Percentiles rank a stretch among this genome's conserved stretches.
phyloP scores from a whole-genome alignment of 2,329 filamentous ascomycete genomes.

The Coniochaeta sp. region DNA sequence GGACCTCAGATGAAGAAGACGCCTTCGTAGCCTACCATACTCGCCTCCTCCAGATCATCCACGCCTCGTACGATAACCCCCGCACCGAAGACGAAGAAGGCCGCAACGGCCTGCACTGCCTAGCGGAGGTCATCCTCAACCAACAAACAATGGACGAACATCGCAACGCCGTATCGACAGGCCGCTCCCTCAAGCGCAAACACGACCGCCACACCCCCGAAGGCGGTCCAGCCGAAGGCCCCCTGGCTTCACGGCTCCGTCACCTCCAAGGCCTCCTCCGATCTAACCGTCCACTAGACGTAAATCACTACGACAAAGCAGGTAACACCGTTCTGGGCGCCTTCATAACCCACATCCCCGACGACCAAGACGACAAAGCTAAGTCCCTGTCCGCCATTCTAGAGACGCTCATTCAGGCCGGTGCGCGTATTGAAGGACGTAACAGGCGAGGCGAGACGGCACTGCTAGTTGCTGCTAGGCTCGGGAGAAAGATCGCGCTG shows the following conservation, averaged over 20 bases:
- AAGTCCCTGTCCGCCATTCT: constrained; percentile 37
- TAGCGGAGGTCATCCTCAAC: constrained; percentile 46
- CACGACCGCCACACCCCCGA: constrained; percentile 23
- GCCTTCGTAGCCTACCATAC: constrained; percentile 24
- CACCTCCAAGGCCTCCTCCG: constrained; percentile 20
- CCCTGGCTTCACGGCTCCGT: constrained; percentile 17
- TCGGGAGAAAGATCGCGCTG: constrained; percentile 45
- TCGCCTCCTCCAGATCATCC: constrained; percentile 29
- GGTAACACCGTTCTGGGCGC: constrained; percentile 51
- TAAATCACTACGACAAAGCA: constrained; percentile 43
- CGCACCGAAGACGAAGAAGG: constrained; percentile 35
- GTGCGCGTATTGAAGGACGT: constrained; percentile 40
- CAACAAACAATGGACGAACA: constrained; percentile 27
- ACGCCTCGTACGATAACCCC: constrained; percentile 23
- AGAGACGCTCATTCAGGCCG: constrained; percentile 30
- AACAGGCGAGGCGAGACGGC: constrained; percentile 50
- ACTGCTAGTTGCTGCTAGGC: constrained; percentile 44
- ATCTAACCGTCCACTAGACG: constrained; percentile 34
- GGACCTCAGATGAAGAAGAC: constrained; percentile 12
- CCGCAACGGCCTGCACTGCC: constrained; percentile 50
- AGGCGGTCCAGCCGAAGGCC: constrained; percentile 6
- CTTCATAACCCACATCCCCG: constrained; percentile 42
- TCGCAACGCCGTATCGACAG: constrained; percentile 18
- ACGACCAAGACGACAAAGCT: constrained; percentile 42
- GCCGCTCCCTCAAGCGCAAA: constrained; percentile 30